These are phyloP conservation scores for Domatiomyces catenatus DNA, from an alignment of 2,329 filamentous ascomycete genomes.

Conservation along the genomic window DNA sequence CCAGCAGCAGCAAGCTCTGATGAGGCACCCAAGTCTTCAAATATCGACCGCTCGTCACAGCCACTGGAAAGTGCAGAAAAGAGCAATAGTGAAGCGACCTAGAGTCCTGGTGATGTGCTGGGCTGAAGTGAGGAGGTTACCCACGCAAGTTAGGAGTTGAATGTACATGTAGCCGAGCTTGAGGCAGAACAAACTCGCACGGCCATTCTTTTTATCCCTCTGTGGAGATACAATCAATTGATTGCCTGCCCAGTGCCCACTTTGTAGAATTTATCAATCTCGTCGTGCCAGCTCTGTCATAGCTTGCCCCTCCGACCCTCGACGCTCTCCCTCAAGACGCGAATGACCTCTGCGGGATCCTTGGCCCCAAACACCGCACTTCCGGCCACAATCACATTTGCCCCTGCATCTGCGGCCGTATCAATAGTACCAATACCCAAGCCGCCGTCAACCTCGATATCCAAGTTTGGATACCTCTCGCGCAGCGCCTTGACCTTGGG, in stretches of 20 bases:
- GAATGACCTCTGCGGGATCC: conserved; percentile 75
- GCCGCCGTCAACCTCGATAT: conserved; percentile 95
- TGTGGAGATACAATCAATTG: conserved; percentile 1
- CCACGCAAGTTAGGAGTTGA: neutral
- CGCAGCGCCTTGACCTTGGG: conserved; percentile 82
- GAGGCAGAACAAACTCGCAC: neutral
- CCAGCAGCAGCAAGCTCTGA: conserved; percentile 8
- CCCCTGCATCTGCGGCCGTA: conserved; percentile 83
- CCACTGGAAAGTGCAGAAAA: neutral
- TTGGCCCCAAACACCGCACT: conserved; percentile 89
- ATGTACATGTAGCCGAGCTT: neutral
- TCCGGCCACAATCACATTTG: conserved; percentile 94
- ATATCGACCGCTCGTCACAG: neutral
- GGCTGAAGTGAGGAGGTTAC: neutral
- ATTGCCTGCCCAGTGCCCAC: neutral
- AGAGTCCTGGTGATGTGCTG: neutral
- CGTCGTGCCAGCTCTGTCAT: neutral
- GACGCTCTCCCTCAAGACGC: conserved; percentile 63
- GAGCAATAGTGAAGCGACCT: neutral
- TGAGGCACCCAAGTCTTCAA: neutral
- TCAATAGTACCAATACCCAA: conserved; percentile 79
- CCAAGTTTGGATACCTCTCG: conserved; percentile 70
- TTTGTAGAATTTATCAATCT: neutral
- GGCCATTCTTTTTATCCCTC: neutral
- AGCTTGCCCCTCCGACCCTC: conserved; percentile 37